Percentiles rank a stretch among this genome's conserved stretches.
These are phyloP conservation scores for Fusarium pilosicola DNA, from an alignment of 2,329 filamentous ascomycete species.

Conservation along the genomic window DNA sequence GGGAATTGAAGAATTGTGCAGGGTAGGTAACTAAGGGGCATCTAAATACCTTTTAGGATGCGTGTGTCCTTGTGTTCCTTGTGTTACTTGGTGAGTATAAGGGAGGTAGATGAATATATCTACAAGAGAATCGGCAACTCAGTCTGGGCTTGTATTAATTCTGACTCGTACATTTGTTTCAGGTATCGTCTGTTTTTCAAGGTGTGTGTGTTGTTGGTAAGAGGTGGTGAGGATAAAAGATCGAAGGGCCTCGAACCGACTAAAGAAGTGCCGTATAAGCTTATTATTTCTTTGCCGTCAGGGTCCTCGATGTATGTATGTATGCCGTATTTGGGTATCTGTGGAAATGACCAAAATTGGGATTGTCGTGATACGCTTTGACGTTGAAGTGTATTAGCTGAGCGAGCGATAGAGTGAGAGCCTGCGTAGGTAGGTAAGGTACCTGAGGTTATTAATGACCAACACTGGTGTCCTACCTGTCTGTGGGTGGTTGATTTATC, in stretches of 20 bases:
- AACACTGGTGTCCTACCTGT: not conserved
- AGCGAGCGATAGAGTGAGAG: not conserved
- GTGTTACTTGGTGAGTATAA: not conserved
- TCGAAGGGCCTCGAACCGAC: not conserved
- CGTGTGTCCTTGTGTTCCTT: not conserved
- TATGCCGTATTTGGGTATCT: not conserved
- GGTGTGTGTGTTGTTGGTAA: not conserved
- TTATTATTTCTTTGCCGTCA: not conserved
- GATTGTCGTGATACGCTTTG: conserved; percentile 14
- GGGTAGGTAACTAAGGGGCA: conserved; percentile 9
- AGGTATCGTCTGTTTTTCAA: not conserved
- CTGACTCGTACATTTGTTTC: conserved; percentile 1
- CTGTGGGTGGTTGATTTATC: not conserved
- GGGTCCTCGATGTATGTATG: not conserved
- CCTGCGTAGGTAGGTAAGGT: not conserved
- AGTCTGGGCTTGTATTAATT: not conserved
- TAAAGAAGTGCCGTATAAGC: not conserved
- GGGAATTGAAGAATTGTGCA: conserved; percentile 3
- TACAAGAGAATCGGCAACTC: not conserved
- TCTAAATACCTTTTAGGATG: not conserved
- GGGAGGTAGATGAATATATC: not conserved
- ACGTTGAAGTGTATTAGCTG: not conserved
- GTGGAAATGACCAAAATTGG: not conserved
- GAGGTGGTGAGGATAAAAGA: not conserved
- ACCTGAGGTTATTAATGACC: not conserved